These are phyloP conservation scores for Pholiota microspora DNA, from an alignment of 768 basidiomycete genomes.

Conservation along the genomic window DNA sequence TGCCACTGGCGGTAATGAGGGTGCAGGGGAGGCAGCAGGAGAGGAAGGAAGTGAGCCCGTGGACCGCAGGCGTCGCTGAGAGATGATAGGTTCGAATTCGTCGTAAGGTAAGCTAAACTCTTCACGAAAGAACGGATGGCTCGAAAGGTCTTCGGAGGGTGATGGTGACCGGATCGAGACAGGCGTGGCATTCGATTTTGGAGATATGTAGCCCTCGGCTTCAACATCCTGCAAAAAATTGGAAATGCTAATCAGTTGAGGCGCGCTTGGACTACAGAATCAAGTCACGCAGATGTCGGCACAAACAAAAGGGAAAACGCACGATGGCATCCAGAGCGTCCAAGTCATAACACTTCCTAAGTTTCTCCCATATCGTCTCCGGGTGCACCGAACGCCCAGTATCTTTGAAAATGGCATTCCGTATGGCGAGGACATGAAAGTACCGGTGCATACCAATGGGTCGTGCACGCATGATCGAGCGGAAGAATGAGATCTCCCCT, in stretches of 20 bases:
- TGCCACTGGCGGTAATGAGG: constrained; percentile 20
- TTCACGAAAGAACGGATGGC: constrained; percentile 71
- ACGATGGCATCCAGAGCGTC: constrained; percentile 73
- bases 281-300: not conserved
- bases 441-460: constrained; percentile 83
- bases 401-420: constrained; percentile 67
- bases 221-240: constrained; percentile 36
- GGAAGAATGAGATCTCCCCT: constrained; percentile 85
- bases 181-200: constrained; percentile 34
- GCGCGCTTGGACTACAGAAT: not conserved
- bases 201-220: constrained; percentile 29
- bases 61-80: constrained; percentile 59
- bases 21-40: constrained; percentile 43
- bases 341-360: constrained; percentile 68
- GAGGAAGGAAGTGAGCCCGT: constrained; percentile 65
- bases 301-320: constrained; percentile 27
- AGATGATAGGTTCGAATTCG: constrained; percentile 59
- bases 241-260: not conserved
- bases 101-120: constrained; percentile 68
- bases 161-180: constrained; percentile 62
- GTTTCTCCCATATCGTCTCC: constrained; percentile 74
- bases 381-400: constrained; percentile 59
- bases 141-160: constrained; percentile 63
- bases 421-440: constrained; percentile 78
- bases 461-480: constrained; percentile 75